These are phyloP conservation scores for Ceratocystis alfenasii DNA, from an alignment of 2,329 filamentous ascomycete species.

Conservation along the genomic window DNA sequence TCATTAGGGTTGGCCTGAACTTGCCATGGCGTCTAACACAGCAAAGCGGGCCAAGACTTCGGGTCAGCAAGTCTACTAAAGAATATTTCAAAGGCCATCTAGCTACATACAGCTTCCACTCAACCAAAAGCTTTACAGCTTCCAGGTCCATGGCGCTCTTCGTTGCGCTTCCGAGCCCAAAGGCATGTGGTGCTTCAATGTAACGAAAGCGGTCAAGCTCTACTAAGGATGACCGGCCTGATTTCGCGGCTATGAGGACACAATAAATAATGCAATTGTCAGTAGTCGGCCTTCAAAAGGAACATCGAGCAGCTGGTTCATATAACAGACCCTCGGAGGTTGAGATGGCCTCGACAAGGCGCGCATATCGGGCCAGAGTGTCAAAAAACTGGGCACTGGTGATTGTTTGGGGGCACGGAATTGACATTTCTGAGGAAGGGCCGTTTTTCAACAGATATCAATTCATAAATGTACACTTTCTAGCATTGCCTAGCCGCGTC, in stretches of 20 bases:
- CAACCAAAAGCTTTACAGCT: conserved; percentile 49
- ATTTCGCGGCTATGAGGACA: conserved; percentile 32
- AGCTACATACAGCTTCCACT: conserved; percentile 56
- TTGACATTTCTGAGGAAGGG: neutral
- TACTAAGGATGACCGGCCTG: conserved; percentile 39
- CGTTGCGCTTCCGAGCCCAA: conserved; percentile 29
- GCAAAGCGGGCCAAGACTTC: neutral
- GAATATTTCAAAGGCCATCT: neutral
- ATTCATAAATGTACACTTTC: no score
- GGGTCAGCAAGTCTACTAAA: neutral
- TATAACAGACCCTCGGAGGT: conserved; percentile 14
- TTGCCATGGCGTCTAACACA: conserved; percentile 44
- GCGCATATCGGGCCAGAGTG: conserved; percentile 16
- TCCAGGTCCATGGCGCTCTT: conserved; percentile 39
- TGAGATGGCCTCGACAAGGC: conserved; percentile 14
- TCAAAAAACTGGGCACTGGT: conserved; percentile 13
- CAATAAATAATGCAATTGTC: neutral
- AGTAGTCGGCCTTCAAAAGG: neutral
- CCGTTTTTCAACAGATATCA: no score
- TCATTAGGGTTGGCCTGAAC: conserved; percentile 49
- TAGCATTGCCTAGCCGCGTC: no score
- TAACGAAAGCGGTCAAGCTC: conserved; percentile 52
- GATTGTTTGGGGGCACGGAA: conserved; percentile 1
- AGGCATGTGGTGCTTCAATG: conserved; percentile 37
- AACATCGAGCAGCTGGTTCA: neutral